Evolutionary conservation across 2,329 filamentous ascomycete species (phyloP), one percentile per base, ranked within the genome.

Genomic region (Boeremia lycopersici): DNA sequence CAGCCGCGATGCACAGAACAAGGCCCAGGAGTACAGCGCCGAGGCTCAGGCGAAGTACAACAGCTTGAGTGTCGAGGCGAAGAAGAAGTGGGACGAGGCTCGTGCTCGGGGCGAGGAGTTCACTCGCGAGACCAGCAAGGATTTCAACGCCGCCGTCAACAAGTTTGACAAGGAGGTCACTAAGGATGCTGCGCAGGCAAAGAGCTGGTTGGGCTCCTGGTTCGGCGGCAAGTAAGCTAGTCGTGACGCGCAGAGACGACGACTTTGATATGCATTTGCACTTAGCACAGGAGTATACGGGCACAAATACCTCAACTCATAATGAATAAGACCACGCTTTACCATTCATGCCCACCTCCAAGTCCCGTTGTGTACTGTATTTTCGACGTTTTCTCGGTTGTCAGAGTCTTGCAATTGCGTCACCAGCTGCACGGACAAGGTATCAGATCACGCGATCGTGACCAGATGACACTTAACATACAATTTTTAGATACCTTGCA

Each of bases 121-220:
- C 49, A 59, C 62, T 25, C 60, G 57, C 38, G 49, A 57, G 48
- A 86, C 82, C 2, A 76, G 78, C 57, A 77, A 74, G 55, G 77
- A 82, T 51, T 59, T 84, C 61, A 79, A 82, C 63, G 71, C 71
- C 40, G 79, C 80, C 9, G 78, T 95, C 46, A 89, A 97, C 76
- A 85, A 89, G 74, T 88, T 93, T 68, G 93, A 96, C 78, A 85
- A 86, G 68, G 92, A 86, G 63, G 88, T 96, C 47, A 89, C 93
- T 80, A 81, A 90, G 62, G 86, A 87, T 62, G 86, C 91, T 4
- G 77, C 86, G 46, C 89, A 96, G 81, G 89, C 91, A 39, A 96
- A 96, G 86, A 85, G 86, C 68, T 89, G 89, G 61, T 76, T 96
- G 67, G 90, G 89, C 36, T 85, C 89, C 74, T 97, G 92, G 93